Evolutionary conservation across 306 rosid genomes (phyloP).

Genomic region (Glycyrrhiza uralensis): DNA sequence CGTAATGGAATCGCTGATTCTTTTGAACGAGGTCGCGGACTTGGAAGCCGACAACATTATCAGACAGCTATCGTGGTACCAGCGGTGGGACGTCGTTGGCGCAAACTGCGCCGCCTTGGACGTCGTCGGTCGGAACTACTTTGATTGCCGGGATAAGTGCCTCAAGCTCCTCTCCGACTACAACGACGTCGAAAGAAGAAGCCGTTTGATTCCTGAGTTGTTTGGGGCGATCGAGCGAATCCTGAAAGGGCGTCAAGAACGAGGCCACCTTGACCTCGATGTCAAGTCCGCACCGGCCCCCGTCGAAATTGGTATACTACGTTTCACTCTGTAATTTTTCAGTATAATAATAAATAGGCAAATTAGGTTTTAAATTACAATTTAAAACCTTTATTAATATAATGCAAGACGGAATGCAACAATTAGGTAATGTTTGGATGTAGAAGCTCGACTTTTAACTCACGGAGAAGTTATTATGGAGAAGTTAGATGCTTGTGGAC

Average conservation of each 20-base stretch:
- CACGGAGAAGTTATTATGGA: too few species aligned
- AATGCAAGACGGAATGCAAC: too few species aligned
- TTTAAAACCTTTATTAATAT: too few species aligned
- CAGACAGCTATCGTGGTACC: conserved; percentile 35
- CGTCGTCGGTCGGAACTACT: conserved; percentile 43
- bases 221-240: conserved; percentile 43
- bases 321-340: too few species aligned
- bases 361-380: too few species aligned
- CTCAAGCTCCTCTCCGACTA: conserved; percentile 36
- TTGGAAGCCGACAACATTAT: too few species aligned
- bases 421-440: too few species aligned
- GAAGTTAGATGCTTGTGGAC: too few species aligned
- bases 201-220: conserved; percentile 55
- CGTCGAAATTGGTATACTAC: conserved; percentile 59
- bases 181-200: neutral
- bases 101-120: conserved; percentile 52
- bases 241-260: conserved; percentile 39
- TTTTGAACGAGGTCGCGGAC: conserved; percentile 65
- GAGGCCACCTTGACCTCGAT: conserved; percentile 46
- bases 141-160: conserved; percentile 76
- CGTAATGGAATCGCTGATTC: conserved; percentile 48
- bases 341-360: too few species aligned
- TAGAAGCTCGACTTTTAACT: too few species aligned
- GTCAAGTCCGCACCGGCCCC: too few species aligned
- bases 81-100: conserved; percentile 36